A percentile compares a stretch with the other conserved stretches of the same genome.
These are phyloP conservation scores for Aaosphaeria pasadenensis DNA, from an alignment of 2,329 filamentous ascomycete species.

Conservation along the genomic window DNA sequence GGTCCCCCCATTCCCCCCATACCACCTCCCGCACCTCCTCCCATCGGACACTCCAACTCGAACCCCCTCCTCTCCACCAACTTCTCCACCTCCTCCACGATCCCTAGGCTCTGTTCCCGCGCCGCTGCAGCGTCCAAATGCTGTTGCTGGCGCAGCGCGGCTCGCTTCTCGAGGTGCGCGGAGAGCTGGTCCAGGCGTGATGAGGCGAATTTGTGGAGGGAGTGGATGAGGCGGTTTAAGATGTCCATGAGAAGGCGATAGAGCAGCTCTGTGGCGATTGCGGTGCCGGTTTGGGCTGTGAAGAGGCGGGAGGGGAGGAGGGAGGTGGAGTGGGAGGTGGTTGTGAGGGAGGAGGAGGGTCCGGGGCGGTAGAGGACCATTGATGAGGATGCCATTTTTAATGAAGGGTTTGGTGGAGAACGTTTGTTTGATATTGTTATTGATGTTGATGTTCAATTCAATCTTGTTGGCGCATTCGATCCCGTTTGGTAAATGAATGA, in stretches of 20 bases:
- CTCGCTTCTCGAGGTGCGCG: slow-evolving; percentile 21
- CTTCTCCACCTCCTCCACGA: slow-evolving; percentile 20
- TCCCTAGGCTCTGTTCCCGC: slow-evolving; percentile 2
- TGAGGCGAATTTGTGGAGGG: slow-evolving; percentile 20
- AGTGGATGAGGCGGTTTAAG: slow-evolving; percentile 20
- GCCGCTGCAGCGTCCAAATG: not conserved
- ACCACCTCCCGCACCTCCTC: slow-evolving; percentile 1
- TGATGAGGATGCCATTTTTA: not conserved
- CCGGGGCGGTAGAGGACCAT: slow-evolving; percentile 10
- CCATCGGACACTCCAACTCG: slow-evolving; percentile 16
- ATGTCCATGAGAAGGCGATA: slow-evolving; percentile 29
- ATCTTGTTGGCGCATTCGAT: no score
- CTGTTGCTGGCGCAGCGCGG: slow-evolving; percentile 10
- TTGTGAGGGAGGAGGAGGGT: not conserved
- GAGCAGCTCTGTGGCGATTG: slow-evolving; percentile 26
- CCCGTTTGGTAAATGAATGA: no score
- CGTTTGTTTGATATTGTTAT: no score
- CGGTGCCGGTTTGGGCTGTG: slow-evolving; percentile 18
- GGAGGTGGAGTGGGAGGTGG: slow-evolving; percentile 3
- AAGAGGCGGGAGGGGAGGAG: slow-evolving; percentile 10
- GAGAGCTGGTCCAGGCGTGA: slow-evolving; percentile 20
- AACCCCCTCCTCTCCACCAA: slow-evolving; percentile 16
- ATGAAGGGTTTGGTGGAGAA: no score
- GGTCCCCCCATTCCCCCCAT: not conserved
- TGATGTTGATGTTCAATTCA: no score